Conservation (phyloP, 2,329 filamentous ascomycete genomes). For the Colletotrichum liaoningense region DNA sequence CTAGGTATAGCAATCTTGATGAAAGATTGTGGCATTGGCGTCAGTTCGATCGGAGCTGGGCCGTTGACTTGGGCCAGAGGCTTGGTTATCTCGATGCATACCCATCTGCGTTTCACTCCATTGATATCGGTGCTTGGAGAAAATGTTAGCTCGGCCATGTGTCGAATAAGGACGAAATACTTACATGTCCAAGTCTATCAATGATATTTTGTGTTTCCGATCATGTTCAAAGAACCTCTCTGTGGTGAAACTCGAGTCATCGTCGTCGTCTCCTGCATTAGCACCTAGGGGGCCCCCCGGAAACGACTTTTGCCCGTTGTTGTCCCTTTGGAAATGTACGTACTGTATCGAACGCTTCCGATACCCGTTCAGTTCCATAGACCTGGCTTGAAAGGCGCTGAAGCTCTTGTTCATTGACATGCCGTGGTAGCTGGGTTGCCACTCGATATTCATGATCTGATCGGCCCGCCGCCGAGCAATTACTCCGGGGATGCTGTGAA, state of each 20-base stretch:
- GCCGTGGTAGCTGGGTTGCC: neutral
- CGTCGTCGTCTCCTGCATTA: neutral
- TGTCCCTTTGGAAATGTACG: constrained; percentile 12
- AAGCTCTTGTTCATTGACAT: constrained; percentile 20
- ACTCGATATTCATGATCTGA: constrained; percentile 33
- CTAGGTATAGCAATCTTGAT: constrained; percentile 30
- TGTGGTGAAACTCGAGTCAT: neutral
- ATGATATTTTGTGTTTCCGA: neutral
- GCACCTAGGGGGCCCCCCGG: neutral
- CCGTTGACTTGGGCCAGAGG: constrained; percentile 13
- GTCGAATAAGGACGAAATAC: neutral
- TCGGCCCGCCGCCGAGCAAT: neutral
- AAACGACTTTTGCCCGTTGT: neutral
- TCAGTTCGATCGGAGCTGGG: constrained; percentile 17
- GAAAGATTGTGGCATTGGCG: constrained; percentile 21
- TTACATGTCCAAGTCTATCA: constrained; percentile 31
- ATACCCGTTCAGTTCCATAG: constrained; percentile 17
- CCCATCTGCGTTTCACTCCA: constrained; percentile 21
- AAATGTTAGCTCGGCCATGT: neutral
- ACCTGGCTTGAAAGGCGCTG: constrained; percentile 21
- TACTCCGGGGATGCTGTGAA: constrained; percentile 17
- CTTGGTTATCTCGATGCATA: constrained; percentile 24
- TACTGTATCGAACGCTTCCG: constrained; percentile 12
- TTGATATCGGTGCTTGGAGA: constrained; percentile 9
- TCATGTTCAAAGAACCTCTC: constrained; percentile 14